phyloP scores from a whole-genome alignment of 106 monocot genomes.

The Dioscorea alata region DNA sequence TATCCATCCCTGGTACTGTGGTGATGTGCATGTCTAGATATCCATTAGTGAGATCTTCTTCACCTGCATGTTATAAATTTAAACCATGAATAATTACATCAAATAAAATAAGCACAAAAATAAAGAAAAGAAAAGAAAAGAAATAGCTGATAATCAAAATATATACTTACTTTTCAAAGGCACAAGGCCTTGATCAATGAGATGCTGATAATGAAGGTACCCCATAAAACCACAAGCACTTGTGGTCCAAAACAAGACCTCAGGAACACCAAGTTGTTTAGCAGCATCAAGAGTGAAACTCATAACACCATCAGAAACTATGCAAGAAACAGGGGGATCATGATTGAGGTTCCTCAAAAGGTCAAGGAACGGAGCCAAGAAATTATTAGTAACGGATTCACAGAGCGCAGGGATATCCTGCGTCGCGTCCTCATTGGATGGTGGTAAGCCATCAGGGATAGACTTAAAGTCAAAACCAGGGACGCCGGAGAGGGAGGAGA shows the following conservation, averaged over 20 bases:
- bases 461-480: neutral
- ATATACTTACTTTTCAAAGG: neutral
- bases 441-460: conserved; percentile 1
- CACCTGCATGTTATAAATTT: neutral
- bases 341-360: neutral
- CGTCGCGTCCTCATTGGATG: neutral
- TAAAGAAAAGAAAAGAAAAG: too few species aligned
- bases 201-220: neutral
- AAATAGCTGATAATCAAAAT: too few species aligned
- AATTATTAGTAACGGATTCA: neutral
- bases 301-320: neutral
- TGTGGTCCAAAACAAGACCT: neutral
- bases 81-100: neutral
- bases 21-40: neutral
- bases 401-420: neutral
- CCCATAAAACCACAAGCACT: neutral
- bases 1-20: neutral
- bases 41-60: neutral
- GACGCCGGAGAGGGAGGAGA: neutral
- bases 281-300: neutral
- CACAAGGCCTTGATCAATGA: neutral
- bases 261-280: neutral
- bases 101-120: too few species aligned
- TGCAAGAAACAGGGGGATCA: neutral
- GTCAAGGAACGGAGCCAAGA: neutral